Base-by-base conservation (phyloP, 164 flowering plant species). In the Macadamia integrifolia region DNA sequence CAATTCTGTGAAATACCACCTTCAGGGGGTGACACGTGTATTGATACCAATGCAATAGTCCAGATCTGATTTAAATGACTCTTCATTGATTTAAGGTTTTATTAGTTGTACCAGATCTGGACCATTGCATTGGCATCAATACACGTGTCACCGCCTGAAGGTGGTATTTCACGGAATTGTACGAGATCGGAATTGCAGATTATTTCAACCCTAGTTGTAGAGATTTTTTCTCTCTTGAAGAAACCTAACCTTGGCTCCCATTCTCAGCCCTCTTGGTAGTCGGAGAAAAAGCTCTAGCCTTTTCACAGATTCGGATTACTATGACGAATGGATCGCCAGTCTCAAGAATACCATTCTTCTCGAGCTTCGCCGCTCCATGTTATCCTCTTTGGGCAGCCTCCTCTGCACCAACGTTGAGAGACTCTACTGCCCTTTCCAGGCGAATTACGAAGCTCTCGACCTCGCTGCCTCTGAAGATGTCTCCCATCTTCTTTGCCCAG, bases 321-420 rank as follows among this genome's bases (percentile, higher is more conserved):
- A 87, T 80, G 29, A 69, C 1, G 82, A 86, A 30, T 91, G 97
- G 97, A 65, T 83, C 63, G 64, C 59, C 62, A 70, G 78, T 58
- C 85, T 91, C 65, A 77, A 79, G 69, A 76, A 74, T 73, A 76
- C 67, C 59, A 83, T 82, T 55, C 85, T 88, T 29, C 97, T 92
- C 5, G 78, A 69, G 42, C 89, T 87, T 66, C 75, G 69, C n/a
- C 67, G 67, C 42, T 75, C 83, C 28, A 74, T 87, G 58, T 68
- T 77, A 53, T 72, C 78, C 56, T 59, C 75, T 23, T 70, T 78
- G 23, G 43, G 53, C 65, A 46, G 76, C 52, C 32, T 76, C 43
- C 64, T 74, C 52, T 30, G 88, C 67, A 69, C 75, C 66, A 83
- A 79, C 65, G 80, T 81, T 28, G 82, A 79, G 4, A 70, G 61